Evolutionary conservation across 345 rosid species (phyloP).

Genomic region (Brassica rapa): DNA sequence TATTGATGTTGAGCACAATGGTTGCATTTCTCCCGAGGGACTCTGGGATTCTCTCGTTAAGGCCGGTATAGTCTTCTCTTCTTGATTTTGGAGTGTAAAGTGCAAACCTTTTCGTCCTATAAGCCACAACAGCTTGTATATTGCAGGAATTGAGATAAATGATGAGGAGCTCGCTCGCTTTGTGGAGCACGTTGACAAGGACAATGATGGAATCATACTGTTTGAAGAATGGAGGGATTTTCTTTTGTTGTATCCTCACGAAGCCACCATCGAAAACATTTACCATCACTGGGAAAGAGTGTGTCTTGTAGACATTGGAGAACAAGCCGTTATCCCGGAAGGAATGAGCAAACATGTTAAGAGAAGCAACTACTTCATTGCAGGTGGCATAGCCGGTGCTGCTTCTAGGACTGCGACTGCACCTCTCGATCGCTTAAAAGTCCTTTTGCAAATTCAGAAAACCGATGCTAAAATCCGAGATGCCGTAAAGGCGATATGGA

Average conservation of each 20-base stretch:
- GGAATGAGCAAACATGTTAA: constrained; percentile 81
- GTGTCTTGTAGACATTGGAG: constrained; percentile 87
- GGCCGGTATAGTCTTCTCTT: constrained; percentile 51
- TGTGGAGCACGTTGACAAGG: constrained; percentile 94
- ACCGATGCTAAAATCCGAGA: constrained; percentile 58
- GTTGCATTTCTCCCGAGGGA: constrained; percentile 74
- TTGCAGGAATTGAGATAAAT: constrained; percentile 75
- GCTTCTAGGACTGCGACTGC: constrained; percentile 90
- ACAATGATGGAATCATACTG: constrained; percentile 82
- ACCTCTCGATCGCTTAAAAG: constrained; percentile 90
- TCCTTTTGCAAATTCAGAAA: constrained; percentile 79
- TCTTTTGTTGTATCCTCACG: constrained; percentile 88
- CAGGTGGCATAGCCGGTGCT: constrained; percentile 83
- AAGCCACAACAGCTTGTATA: constrained; percentile 54
- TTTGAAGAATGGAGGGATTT: constrained; percentile 98
- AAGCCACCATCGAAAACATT: constrained; percentile 89
- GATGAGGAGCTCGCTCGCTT: constrained; percentile 86
- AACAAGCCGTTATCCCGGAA: constrained; percentile 80
- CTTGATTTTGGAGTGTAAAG: neutral
- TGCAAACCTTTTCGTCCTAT: constrained; percentile 42
- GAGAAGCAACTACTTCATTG: constrained; percentile 74
- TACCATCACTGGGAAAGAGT: constrained; percentile 87
- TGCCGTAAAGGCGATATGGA: constrained; percentile 68
- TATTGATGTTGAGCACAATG: constrained; percentile 73
- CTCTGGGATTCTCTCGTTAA: constrained; percentile 69